Conservation (phyloP, 768 basidiomycete species). For the Leccinellum rugosiceps region DNA sequence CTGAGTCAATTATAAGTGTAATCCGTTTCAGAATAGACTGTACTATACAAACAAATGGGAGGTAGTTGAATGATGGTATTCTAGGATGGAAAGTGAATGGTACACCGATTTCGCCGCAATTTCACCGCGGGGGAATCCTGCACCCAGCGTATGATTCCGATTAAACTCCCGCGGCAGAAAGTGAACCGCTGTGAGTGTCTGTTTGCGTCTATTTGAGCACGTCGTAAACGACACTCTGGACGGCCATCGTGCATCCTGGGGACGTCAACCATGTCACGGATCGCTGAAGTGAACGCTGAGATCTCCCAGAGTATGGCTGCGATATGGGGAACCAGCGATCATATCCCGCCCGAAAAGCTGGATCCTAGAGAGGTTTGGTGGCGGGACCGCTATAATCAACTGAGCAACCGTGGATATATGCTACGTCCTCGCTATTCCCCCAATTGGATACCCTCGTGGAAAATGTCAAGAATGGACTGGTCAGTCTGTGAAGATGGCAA, state of each 20-base stretch:
- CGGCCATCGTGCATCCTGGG: background rate
- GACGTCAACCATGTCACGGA: background rate
- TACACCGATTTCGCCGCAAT: too few species aligned
- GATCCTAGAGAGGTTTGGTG: too few species aligned
- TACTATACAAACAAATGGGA: too few species aligned
- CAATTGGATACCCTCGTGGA: background rate
- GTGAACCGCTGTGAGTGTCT: background rate
- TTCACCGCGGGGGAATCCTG: too few species aligned
- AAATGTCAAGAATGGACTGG: background rate
- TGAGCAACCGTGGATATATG: background rate
- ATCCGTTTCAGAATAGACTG: too few species aligned
- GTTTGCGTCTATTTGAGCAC: background rate
- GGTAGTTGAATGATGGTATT: too few species aligned
- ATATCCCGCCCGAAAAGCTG: too few species aligned
- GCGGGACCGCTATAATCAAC: background rate
- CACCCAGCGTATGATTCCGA: background rate
- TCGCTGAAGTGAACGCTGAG: background rate
- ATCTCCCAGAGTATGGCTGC: too few species aligned
- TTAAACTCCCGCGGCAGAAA: background rate
- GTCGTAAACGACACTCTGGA: too few species aligned
- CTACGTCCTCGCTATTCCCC: background rate
- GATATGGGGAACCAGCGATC: too few species aligned
- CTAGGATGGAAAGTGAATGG: too few species aligned
- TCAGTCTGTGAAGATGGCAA: background rate
- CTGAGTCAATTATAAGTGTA: too few species aligned